Evolutionary conservation across 306 rosid genomes (phyloP), one percentile per base, ranked within the genome.

Genomic region (Erythrophleum fordii): DNA sequence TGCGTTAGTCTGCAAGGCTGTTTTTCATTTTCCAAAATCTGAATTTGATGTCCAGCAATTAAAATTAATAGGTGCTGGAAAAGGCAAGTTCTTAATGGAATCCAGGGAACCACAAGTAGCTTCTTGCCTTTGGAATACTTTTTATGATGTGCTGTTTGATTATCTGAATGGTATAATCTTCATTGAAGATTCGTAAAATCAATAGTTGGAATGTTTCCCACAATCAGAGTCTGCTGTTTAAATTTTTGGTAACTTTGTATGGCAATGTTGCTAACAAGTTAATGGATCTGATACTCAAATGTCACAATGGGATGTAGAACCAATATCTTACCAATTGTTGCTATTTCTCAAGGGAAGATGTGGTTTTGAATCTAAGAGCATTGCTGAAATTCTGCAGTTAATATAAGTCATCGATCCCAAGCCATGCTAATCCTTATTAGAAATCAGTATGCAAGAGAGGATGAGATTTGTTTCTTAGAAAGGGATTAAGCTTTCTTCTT

Each of bases 401-500:
- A 51, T 60, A 48, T 29, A 52, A 22, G 23, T 59, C 12, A 34
- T 72, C 81, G 46, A 62, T 58, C 46, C 11, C 25, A 26, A 55
- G 18, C 9, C 58, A 34, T 34, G 60, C 11, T 37, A 7, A 23
- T 66, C 59, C 42, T 41, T 52, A 51, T 41, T 39, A 22, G 42
- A 31, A 56, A 66, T 6, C 37, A 44, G 74, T 52, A 28, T 39
- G 62, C 16, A 26, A 52, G 53, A 68, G 69, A 41, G 23, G 41
- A 25, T n/a, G 22, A 42, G n/a, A 41, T 61, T 69, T 59, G 46
- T 51, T 85, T 73, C 59, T 41, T 58, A 4, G 48, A 29, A 77
- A 37, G 72, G 66, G 69, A 13, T 77, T 66, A 37, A 55, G 26
- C 69, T 72, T 77, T 84, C 17, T 29, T 12, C 77, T 76, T 5